A percentile compares a stretch with the other conserved stretches of the same genome.
These are phyloP conservation scores for Asterochloris erici DNA, from an alignment of 139 green algal genomes.

Conservation along the genomic window DNA sequence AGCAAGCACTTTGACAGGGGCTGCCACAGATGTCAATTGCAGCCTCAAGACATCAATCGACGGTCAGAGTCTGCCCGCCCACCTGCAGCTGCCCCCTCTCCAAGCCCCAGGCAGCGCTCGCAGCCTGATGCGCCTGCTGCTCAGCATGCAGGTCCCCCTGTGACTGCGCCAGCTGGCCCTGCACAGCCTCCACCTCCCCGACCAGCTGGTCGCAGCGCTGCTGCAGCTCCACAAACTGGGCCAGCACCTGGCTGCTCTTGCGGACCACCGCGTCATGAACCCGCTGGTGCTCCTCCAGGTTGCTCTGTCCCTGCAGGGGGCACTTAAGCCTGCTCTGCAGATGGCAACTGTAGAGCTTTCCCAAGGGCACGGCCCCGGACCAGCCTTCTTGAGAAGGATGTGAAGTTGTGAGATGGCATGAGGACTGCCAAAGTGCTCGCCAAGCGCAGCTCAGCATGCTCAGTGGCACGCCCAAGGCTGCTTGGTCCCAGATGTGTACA, in stretches of 20 bases:
- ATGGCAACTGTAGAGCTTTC: no score
- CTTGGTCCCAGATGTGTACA: no score
- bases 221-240: slow-evolving; percentile 34
- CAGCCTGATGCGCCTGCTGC: background rate
- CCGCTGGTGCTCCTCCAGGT: slow-evolving; percentile 8
- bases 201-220: slow-evolving; percentile 26
- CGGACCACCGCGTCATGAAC: slow-evolving; percentile 26
- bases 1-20: no score
- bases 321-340: no score
- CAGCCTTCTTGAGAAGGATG: no score
- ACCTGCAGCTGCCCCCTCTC: slow-evolving; percentile 14
- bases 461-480: no score
- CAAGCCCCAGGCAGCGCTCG: background rate
- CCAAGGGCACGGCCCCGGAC: no score
- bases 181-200: slow-evolving; percentile 30
- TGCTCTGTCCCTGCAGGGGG: background rate
- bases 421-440: no score
- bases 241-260: slow-evolving; percentile 26
- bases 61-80: background rate
- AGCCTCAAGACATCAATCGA: background rate
- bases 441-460: no score
- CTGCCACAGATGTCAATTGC: no score
- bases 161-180: slow-evolving; percentile 1
- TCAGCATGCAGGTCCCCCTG: slow-evolving; percentile 3
- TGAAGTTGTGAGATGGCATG: no score